Evolutionary conservation across 805 yeast species (phyloP).

Genomic region (Yamadazyma nakazawae): DNA sequence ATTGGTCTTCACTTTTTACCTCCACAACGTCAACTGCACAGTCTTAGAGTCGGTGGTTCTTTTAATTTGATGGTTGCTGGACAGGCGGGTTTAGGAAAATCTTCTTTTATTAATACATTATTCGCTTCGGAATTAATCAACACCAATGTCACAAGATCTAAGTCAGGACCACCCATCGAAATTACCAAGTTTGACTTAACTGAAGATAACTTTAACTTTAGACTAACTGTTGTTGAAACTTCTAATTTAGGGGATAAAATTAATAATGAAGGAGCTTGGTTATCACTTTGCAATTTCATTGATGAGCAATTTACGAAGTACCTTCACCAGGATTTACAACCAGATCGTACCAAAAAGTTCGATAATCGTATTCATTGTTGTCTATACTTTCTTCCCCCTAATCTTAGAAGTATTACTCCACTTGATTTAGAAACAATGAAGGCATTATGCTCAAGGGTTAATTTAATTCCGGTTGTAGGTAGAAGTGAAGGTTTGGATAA

Average conservation of each 20-base stretch:
- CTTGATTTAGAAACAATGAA: slow-evolving; percentile 37
- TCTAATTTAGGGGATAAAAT: slow-evolving; percentile 72
- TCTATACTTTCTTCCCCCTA: slow-evolving; percentile 74
- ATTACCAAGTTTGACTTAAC: slow-evolving; percentile 47
- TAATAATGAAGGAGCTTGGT: slow-evolving; percentile 41
- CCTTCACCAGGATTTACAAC: slow-evolving; percentile 63
- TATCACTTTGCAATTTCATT: slow-evolving; percentile 57
- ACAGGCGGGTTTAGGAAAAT: slow-evolving; percentile 50
- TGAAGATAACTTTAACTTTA: slow-evolving; percentile 58
- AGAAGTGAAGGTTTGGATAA: slow-evolving; percentile 33
- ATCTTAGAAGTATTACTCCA: slow-evolving; percentile 47
- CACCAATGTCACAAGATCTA: slow-evolving; percentile 9
- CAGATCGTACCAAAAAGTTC: slow-evolving; percentile 24
- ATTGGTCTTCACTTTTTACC: slow-evolving; percentile 24
- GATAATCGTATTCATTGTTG: slow-evolving; percentile 84
- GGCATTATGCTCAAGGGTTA: slow-evolving; percentile 29
- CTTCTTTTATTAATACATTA: slow-evolving; percentile 76
- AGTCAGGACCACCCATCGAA: background rate
- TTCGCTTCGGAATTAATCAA: slow-evolving; percentile 36
- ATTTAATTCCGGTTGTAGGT: slow-evolving; percentile 38
- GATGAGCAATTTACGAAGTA: slow-evolving; percentile 73
- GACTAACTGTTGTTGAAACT: slow-evolving; percentile 65
- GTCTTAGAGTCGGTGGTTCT: slow-evolving; percentile 27
- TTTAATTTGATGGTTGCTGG: slow-evolving; percentile 41
- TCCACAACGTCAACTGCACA: slow-evolving; percentile 23